Base-by-base conservation (phyloP, 2,329 filamentous ascomycete species). In the Sclerotinia borealis region DNA sequence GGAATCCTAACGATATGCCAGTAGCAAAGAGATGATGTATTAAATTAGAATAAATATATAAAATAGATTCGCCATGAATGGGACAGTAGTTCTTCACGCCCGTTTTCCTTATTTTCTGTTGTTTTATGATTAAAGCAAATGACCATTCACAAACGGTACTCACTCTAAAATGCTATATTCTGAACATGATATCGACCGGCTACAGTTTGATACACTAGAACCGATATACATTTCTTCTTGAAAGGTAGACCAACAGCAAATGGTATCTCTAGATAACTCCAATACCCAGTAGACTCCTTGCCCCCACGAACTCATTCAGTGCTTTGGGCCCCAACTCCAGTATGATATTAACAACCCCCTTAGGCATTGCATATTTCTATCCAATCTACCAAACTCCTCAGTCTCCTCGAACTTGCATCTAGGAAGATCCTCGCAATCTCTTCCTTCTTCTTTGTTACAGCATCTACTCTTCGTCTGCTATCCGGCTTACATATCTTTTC, bases 381-480 rank as follows among this genome's bases (percentile, higher is more conserved):
- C 63, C 63, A 71, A 34, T 59, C 52, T 27, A 71, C n/a, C 15
- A 71, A 54, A 29, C 52, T 66, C 36, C 65, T 77, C 75, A 66
- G 73, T 61, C 68, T 75, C 70, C 65, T 75, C 70, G 41, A 72
- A 69, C 67, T 75, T 8, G 69, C 67, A 50, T 67, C 67, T 29
- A 74, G 50, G 64, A 62, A 70, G 11, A 48, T 48, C 47, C 50
- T 65, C 37, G 72, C 72, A 41, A 66, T 64, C 37, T 70, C 68
- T 31, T 69, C 68, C 19, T 67, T 65, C 47, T 69, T 74, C 36
- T 72, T 76, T 65, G 34, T 60, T 15, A 51, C 43, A 25, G 41
- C 51, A 29, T 58, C 65, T 68, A 76, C 81, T 58, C 76, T 80
- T 65, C 77, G 78, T 48, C 74, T 78, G 29, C 79, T 79, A 3